Evolutionary conservation across 2,329 filamentous ascomycete genomes (phyloP), one percentile per base, ranked within the genome.

Genomic region (Dissoconium aciculare): DNA sequence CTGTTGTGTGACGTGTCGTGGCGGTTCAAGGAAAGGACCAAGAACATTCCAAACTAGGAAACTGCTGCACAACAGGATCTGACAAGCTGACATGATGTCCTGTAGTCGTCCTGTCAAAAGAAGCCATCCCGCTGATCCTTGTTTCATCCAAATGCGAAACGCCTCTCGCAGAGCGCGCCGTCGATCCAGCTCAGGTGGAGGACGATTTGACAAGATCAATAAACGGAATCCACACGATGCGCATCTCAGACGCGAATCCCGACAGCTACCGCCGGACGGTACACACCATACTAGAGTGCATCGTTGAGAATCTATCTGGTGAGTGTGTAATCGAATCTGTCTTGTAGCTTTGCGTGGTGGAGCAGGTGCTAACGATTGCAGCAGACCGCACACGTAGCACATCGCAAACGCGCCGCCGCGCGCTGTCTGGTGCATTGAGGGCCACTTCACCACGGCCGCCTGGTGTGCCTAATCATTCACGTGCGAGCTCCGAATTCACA

Each of bases 71-170:
- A 5, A 11, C 14, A 24, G 11, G 25, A 23, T 14, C 27, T 33
- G 16, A 23, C 16, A 5, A 15, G 5, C 5, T 28, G 12, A 10
- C 11, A 15, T n/a, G n/a, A n/a, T 26, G 10, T n/a, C n/a, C n/a
- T n/a, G n/a, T n/a, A n/a, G n/a, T n/a, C n/a, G n/a, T n/a, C n/a
- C n/a, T n/a, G n/a, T n/a, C n/a, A n/a, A n/a, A n/a, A n/a, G n/a
- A n/a, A 11, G 67, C 68, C 14, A 58, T 92, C 23, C 83, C 85
- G 5, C 78, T 78, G 31, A 67, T 87, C 39, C 68, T 94, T 25
- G 80, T 91, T 30, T 82, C 83, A 33, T 87, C 77, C 54, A 94
- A 94, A 64, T 92, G 82, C 61, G 87, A 94, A 54, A 70, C 74
- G 30, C 74, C 77, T 28, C 70, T 76, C 39, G 67, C 70, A 35